Evolutionary conservation across 2,329 filamentous ascomycete species (phyloP), one percentile per base, ranked within the genome.

Genomic region (Claviceps citrina): DNA sequence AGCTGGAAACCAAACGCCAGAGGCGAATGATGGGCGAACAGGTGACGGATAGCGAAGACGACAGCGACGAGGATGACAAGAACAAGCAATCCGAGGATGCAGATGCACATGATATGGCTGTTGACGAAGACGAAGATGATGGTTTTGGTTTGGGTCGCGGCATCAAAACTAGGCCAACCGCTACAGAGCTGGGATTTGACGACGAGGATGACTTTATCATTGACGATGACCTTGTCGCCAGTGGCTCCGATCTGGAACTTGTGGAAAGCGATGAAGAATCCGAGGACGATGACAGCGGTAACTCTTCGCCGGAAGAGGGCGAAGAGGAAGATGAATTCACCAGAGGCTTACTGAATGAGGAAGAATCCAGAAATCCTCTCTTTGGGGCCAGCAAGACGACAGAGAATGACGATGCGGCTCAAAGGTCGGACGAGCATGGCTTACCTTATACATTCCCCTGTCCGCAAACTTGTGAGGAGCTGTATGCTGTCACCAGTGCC

Each of bases 171-270:
- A 65, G 68, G 19, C 68, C 67, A 25, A 76, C 73, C 7, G 71
- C 70, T 3, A 67, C 71, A 9, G 71, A 80, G 43, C 58, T 86
- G 15, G 83, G 78, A 5, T 79, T 93, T 26, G 86, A 94, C 47
- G 89, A 95, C 49, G 89, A 96, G 55, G 89, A 96, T 51, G 85
- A 95, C 50, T 96, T 96, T 51, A 57, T 89, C 20, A 78, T 95
- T 45, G 89, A 96, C 43, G 84, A 91, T 46, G 81, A 93, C 53
- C 69, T 96, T 13, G 72, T 95, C 26, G 86, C 86, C 10, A 87
- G 79, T 49, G 83, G 78, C 28, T 89, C 84, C 5, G 77, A 80
- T 30, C 52, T 77, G n/a, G 74, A 80, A 22, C 63, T 67, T 4
- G 61, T 70, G 7, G 70, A 67, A 28, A 69, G 72, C 31, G 67